phyloP scores from a whole-genome alignment of 805 yeast species.

The Ogataea angusta region DNA sequence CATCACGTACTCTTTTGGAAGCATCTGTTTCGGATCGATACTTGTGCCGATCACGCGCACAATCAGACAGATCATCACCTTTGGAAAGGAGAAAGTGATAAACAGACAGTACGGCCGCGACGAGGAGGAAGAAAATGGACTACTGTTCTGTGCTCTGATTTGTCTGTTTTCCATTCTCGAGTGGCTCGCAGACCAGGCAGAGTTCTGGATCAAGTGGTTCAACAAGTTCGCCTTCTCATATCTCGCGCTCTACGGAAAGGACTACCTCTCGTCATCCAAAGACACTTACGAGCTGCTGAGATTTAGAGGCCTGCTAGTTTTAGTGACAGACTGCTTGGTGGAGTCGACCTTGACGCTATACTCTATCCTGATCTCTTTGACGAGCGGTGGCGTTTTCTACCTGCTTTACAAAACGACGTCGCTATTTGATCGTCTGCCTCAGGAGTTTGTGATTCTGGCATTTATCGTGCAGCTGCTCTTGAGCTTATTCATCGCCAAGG shows the following conservation, averaged over 20 bases:
- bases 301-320: constrained; percentile 78
- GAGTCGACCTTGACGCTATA: constrained; percentile 77
- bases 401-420: constrained; percentile 13
- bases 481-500: constrained; percentile 69
- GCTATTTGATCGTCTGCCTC: constrained; percentile 20
- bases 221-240: constrained; percentile 88
- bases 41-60: constrained; percentile 75
- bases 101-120: constrained; percentile 31
- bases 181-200: constrained; percentile 49
- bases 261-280: constrained; percentile 70
- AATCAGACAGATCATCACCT: constrained; percentile 50
- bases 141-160: constrained; percentile 48
- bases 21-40: constrained; percentile 77
- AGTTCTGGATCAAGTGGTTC: constrained; percentile 63
- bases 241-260: constrained; percentile 81
- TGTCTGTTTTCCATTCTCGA: constrained; percentile 55
- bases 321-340: constrained; percentile 80
- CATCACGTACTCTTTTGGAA: constrained; percentile 82
- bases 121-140: constrained; percentile 48
- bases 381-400: constrained; percentile 30
- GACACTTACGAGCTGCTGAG: constrained; percentile 78
- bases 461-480: constrained; percentile 47
- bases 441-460: constrained; percentile 28
- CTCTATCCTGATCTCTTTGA: constrained; percentile 58
- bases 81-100: constrained; percentile 43